Conservation (phyloP, 148 eudicot genomes). For the Suaeda aralocaspica region DNA sequence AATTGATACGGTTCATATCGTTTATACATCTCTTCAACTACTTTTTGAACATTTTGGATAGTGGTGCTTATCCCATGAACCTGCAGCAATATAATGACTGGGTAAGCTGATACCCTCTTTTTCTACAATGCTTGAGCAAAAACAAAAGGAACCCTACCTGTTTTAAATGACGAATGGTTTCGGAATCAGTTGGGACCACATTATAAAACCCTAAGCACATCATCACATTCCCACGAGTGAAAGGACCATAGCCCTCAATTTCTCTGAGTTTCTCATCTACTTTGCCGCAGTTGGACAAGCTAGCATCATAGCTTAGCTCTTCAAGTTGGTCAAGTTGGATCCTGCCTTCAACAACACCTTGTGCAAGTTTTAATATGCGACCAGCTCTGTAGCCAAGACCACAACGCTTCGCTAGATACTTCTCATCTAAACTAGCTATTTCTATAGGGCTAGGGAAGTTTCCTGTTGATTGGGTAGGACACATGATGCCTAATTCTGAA, state of each 20-base stretch:
- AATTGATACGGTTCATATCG: conserved; percentile 73
- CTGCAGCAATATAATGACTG: conserved; percentile 28
- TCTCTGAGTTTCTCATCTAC: conserved; percentile 52
- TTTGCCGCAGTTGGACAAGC: conserved; percentile 41
- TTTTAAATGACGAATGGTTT: conserved; percentile 74
- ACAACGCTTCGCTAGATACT: conserved; percentile 61
- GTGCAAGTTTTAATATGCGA: conserved; percentile 65
- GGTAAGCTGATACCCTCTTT: not conserved
- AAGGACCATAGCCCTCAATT: conserved; percentile 76
- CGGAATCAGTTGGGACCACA: conserved; percentile 73
- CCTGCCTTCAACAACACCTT: conserved; percentile 47
- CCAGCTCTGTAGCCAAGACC: conserved; percentile 75
- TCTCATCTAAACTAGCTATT: conserved; percentile 52
- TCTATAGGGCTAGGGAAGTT: conserved; percentile 74
- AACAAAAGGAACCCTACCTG: conserved; percentile 34
- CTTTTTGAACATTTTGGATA: conserved; percentile 39
- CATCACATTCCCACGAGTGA: conserved; percentile 69
- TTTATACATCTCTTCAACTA: conserved; percentile 54
- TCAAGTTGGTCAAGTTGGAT: conserved; percentile 54
- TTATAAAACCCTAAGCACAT: conserved; percentile 87
- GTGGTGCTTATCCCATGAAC: conserved; percentile 54
- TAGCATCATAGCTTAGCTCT: conserved; percentile 38
- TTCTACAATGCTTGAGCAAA: not conserved
- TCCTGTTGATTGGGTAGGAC: conserved; percentile 29
- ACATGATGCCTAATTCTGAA: conserved; percentile 20